Evolutionary conservation across 495 filamentous ascomycete genomes (phyloP).

Genomic region (Aspergillus sparsus): DNA sequence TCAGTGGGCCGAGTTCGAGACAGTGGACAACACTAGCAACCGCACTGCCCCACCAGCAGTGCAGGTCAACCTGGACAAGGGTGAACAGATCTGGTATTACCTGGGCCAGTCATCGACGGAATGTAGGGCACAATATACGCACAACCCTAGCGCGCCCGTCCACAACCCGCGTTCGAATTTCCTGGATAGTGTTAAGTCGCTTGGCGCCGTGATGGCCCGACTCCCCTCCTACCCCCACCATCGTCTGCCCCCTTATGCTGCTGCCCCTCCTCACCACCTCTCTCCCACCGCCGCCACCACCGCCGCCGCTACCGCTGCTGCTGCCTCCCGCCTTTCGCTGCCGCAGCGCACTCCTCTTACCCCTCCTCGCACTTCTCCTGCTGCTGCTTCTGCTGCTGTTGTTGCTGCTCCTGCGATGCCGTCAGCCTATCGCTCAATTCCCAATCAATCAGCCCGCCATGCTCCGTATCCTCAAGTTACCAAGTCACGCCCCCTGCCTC

Average conservation of each 20-base stretch:
- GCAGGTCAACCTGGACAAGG: slow-evolving; percentile 64
- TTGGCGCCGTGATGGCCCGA: slow-evolving; percentile 38
- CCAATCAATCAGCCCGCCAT: slow-evolving; percentile 47
- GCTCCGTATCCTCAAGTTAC: slow-evolving; percentile 44
- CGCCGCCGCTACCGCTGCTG: slow-evolving; percentile 26
- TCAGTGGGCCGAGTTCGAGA: slow-evolving; percentile 84
- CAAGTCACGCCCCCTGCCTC: slow-evolving; percentile 36
- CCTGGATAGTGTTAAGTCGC: slow-evolving; percentile 55
- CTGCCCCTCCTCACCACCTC: slow-evolving; percentile 25
- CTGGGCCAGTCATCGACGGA: slow-evolving; percentile 86
- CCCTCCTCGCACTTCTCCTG: slow-evolving; percentile 41
- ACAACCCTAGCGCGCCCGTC: slow-evolving; percentile 63
- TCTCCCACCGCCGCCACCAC: slow-evolving; percentile 24
- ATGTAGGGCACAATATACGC: slow-evolving; percentile 87
- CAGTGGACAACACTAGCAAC: slow-evolving; percentile 46
- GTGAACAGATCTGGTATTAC: slow-evolving; percentile 86
- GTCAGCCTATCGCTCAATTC: slow-evolving; percentile 52
- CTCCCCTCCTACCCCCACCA: slow-evolving; percentile 41
- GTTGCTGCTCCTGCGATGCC: slow-evolving; percentile 51
- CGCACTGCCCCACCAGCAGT: slow-evolving; percentile 53
- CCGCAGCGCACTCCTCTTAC: slow-evolving; percentile 38
- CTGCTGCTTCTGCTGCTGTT: slow-evolving; percentile 35
- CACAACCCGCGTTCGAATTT: slow-evolving; percentile 62
- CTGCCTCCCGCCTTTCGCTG: slow-evolving; percentile 38
- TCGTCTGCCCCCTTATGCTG: slow-evolving; percentile 34